Evolutionary conservation across 2,329 filamentous ascomycete species (phyloP), one percentile per base, ranked within the genome.

Genomic region (Botryotinia globosa): DNA sequence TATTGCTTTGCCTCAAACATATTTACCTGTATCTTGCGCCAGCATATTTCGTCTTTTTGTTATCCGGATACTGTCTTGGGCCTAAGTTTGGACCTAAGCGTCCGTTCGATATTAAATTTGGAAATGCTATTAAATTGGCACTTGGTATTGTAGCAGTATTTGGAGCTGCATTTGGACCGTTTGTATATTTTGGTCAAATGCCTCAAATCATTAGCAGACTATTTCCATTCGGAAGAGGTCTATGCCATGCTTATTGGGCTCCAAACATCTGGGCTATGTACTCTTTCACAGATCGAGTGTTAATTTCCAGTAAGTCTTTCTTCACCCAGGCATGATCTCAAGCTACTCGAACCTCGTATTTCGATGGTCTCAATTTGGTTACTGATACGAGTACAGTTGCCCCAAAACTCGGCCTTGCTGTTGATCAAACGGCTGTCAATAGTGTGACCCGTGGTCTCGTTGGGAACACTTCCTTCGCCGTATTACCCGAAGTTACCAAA

Each of bases 171-270:
- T 97, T 99, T 81, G 96, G 94, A 0, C 96, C 96, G 0, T 99
- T 98, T 82, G 90, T 87, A 6, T 85, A 90, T 73, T 91, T 91
- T 88, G 89, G 88, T 14, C 96, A 98, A 82, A 88, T 97, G 25
- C 88, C 91, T 20, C 96, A 98, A 83, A 85, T 99, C 34, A 83
- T 96, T 74, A 91, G 90, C 79, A 88, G 96, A 51, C 84, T 99
- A 14, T 99, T 99, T 78, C 96, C 96, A 0, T 99, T 99, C 81
- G 94, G 94, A 1, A 87, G 96, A 74, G 96, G 96, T 0, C 85
- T 99, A 7, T 98, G 95, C 81, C 96, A 99, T 84, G 96, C 96
- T 0, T 99, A 99, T 82, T 99, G 96, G 96, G 96, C 96, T 20
- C 94, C 96, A 0, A 99, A 99, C 77, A 85, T 97, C 1, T 99